A percentile compares a stretch with the other conserved stretches of the same genome.
phyloP scores from a whole-genome alignment of 306 rosid species.

The Rosa lucieae region DNA sequence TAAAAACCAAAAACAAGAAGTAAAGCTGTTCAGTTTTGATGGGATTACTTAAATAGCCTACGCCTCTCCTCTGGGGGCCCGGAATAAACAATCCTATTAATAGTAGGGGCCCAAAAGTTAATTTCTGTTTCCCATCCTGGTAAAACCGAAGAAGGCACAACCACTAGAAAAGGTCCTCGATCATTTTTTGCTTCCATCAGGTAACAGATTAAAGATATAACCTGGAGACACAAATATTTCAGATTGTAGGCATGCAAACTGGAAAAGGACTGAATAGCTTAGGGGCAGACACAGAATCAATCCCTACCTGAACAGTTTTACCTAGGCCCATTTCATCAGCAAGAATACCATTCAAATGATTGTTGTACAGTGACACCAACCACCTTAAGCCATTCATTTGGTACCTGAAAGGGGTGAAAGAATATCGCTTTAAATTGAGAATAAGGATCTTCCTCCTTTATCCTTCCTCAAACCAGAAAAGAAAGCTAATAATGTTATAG shows the following conservation, averaged over 20 bases:
- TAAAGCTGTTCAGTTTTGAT: slow-evolving; percentile 11
- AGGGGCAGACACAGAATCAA: slow-evolving; percentile 16
- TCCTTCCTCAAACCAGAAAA: not conserved
- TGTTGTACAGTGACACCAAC: slow-evolving; percentile 94
- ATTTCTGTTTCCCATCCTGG: slow-evolving; percentile 99
- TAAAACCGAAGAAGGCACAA: slow-evolving; percentile 96
- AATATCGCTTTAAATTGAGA: not conserved
- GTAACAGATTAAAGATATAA: slow-evolving; percentile 92
- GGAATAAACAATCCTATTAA: slow-evolving; percentile 77
- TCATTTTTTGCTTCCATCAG: slow-evolving; percentile 98
- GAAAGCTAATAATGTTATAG: not conserved
- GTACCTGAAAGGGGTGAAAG: slow-evolving; percentile 49
- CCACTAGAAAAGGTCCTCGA: slow-evolving; percentile 98
- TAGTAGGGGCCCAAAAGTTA: slow-evolving; percentile 87
- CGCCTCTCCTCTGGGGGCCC: slow-evolving; percentile 99
- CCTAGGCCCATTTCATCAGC: slow-evolving; percentile 99
- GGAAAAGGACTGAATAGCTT: not conserved
- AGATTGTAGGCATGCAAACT: slow-evolving; percentile 19
- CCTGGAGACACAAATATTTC: slow-evolving; percentile 46
- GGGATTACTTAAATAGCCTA: slow-evolving; percentile 77
- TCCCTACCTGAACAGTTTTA: slow-evolving; percentile 91
- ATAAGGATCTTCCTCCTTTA: not conserved
- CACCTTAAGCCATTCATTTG: slow-evolving; percentile 99
- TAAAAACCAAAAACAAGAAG: slow-evolving; percentile 3
- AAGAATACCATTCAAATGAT: slow-evolving; percentile 97